Base-by-base conservation (phyloP, 352 stramenopile species). In the Pythium diclinum region DNA sequence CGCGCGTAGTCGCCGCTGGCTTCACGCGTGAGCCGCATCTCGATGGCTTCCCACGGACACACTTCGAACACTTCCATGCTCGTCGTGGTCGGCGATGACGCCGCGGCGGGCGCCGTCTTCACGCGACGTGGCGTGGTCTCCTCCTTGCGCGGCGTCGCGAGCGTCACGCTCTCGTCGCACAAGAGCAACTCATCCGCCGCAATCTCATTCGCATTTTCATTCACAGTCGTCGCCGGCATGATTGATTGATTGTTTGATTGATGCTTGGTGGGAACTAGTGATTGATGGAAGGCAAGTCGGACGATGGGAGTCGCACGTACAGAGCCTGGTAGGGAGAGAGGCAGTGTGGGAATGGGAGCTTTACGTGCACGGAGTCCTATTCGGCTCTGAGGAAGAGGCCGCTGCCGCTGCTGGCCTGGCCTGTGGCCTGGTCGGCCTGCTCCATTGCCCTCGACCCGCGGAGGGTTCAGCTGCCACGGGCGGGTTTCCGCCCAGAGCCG, bases 1-100 rank as follows among this genome's bases (percentile, higher is more conserved):
- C 75, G 73, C 34, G 47, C 30, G 54, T 67, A 69, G 64, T 61
- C 68, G 51, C 60, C 60, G 56, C 51, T 62, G 8, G 38, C 44
- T 52, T 72, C 66, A 11, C 59, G 59, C 49, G 38, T 28, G 17
- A 72, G 54, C 3, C 65, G 52, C 59, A 72, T 63, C 59, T 72
- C 59, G 23, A 72, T 61, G 7, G 38, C 59, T 40, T 72, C 65
- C 44, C 36, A 58, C 3, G 59, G 59, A 54, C 52, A 66, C 54
- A 67, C 65, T 16, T 64, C 59, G 3, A 63, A 36, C 36, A 13
- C 54, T 3, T 46, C 17, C 32, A 38, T 42, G 52, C 28, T 10
- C 36, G 30, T 32, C 42, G 30, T 30, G 16, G 53, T 46, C 25
- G 48, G 23, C 13, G 47, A 33, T 21, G 63, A 21, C 34, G 38